A percentile compares a stretch with the other conserved stretches of the same genome.
Conservation (phyloP, 2,329 filamentous ascomycete genomes). For the Aureobasidium sp. region DNA sequence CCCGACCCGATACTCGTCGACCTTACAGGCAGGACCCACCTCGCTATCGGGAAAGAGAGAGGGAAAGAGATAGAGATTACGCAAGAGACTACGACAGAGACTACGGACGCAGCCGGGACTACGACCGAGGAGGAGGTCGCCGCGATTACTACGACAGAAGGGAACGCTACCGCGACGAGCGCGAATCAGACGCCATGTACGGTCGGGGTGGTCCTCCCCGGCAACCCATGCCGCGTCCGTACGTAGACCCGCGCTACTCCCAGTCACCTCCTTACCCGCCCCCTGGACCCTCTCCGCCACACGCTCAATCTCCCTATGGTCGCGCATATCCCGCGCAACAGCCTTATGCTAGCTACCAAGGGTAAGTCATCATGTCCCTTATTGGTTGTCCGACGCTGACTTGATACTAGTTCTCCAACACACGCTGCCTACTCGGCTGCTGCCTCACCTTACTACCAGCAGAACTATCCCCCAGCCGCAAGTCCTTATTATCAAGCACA, state of each 20-base stretch:
- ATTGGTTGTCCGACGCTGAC: slow-evolving; percentile 19
- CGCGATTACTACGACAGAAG: slow-evolving; percentile 13
- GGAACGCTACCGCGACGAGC: slow-evolving; percentile 10
- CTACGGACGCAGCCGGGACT: not conserved
- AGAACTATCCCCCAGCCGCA: slow-evolving; percentile 22
- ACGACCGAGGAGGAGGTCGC: slow-evolving; percentile 1
- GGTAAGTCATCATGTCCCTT: slow-evolving; percentile 37
- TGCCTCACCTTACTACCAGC: slow-evolving; percentile 46
- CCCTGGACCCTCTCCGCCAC: slow-evolving; percentile 32
- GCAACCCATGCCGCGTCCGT: slow-evolving; percentile 12
- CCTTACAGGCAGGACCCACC: slow-evolving; percentile 22
- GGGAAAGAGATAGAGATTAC: slow-evolving; percentile 4
- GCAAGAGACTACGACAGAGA: slow-evolving; percentile 12
- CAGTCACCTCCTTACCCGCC: slow-evolving; percentile 48
- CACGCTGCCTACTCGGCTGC: slow-evolving; percentile 48
- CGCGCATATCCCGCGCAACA: slow-evolving; percentile 44
- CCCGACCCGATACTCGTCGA: slow-evolving; percentile 17
- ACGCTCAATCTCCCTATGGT: slow-evolving; percentile 51
- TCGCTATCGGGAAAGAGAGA: slow-evolving; percentile 13
- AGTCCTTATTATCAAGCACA: slow-evolving; percentile 16
- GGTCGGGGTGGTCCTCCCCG: slow-evolving; percentile 15
- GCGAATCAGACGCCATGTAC: slow-evolving; percentile 15
- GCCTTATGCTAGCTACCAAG: slow-evolving; percentile 37
- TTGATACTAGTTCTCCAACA: slow-evolving; percentile 31
- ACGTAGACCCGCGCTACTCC: slow-evolving; percentile 31